Percentiles rank a stretch among this genome's conserved stretches.
phyloP scores from a whole-genome alignment of 1,284 basidiomycete genomes.

The Fomes fomentarius region DNA sequence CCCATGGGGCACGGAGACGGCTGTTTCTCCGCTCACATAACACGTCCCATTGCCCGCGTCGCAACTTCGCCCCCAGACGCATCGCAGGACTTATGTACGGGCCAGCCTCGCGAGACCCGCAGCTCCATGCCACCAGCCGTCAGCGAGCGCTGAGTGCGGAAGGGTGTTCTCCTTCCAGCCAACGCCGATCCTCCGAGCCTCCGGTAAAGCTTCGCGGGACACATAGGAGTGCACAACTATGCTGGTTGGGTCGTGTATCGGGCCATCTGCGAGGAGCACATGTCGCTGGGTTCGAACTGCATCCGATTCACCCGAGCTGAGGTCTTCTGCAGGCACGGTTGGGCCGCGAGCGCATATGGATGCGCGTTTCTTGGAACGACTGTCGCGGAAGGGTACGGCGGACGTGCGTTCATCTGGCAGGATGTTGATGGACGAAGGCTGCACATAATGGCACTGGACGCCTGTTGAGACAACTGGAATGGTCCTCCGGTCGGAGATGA shows the following conservation, averaged over 20 bases:
- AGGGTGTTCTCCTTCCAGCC: neutral
- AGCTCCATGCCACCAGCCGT: too few relatives aligned
- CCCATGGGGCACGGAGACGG: too few relatives aligned
- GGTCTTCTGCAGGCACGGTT: neutral
- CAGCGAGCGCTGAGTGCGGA: too few relatives aligned
- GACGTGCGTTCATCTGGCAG: neutral
- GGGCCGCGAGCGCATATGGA: neutral
- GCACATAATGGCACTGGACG: neutral
- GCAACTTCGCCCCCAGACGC: too few relatives aligned
- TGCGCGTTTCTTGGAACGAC: neutral
- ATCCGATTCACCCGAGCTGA: neutral
- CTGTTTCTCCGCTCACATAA: too few relatives aligned
- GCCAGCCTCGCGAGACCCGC: neutral
- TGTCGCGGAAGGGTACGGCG: neutral
- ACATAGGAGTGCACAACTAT: neutral
- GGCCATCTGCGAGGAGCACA: neutral
- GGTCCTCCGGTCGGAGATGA: neutral
- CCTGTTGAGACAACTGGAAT: neutral
- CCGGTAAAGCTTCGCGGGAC: constrained; percentile 5
- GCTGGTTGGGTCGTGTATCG: constrained; percentile 3
- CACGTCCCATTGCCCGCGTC: too few relatives aligned
- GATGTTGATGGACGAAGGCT: neutral
- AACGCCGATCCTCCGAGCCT: constrained; percentile 1
- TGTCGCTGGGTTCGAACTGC: neutral
- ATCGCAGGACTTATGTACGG: too few relatives aligned